phyloP scores from a whole-genome alignment of 176 grass and related monocot genomes.

The Bromus sterilis region DNA sequence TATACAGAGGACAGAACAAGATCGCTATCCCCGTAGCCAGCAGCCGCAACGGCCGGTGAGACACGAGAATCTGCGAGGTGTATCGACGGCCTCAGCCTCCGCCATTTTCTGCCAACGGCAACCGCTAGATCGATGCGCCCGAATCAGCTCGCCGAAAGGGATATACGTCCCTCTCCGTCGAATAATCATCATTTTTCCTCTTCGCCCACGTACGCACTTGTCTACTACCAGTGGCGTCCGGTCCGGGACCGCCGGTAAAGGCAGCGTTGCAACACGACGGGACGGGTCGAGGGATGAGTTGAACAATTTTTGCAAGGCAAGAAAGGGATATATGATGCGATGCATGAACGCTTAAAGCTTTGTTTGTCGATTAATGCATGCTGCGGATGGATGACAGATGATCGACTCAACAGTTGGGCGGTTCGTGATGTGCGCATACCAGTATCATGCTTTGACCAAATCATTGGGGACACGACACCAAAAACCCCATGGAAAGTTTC shows the following conservation, averaged over 20 bases:
- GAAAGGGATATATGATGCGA: not conserved
- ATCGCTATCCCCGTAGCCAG: too few species aligned
- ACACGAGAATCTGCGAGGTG: not conserved
- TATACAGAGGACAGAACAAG: too few species aligned
- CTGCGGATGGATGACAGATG: not conserved
- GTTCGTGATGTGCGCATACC: not conserved
- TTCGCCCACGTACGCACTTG: too few species aligned
- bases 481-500: not conserved
- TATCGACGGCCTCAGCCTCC: not conserved
- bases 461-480: conserved; percentile 1
- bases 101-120: not conserved
- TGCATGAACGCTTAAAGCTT: not conserved
- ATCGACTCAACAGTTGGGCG: not conserved
- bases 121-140: not conserved
- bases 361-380: conserved; percentile 6
- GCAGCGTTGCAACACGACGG: not conserved
- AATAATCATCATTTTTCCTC: not conserved
- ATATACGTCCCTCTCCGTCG: not conserved
- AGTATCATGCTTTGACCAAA: conserved; percentile 18
- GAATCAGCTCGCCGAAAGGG: not conserved
- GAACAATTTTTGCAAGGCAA: not conserved
- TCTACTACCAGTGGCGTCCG: not conserved
- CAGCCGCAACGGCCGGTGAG: too few species aligned
- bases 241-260: not conserved
- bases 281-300: not conserved